Evolutionary conservation across 768 basidiomycete genomes (phyloP), one percentile per base, ranked within the genome.

Genomic region (Boletus rex-veris): DNA sequence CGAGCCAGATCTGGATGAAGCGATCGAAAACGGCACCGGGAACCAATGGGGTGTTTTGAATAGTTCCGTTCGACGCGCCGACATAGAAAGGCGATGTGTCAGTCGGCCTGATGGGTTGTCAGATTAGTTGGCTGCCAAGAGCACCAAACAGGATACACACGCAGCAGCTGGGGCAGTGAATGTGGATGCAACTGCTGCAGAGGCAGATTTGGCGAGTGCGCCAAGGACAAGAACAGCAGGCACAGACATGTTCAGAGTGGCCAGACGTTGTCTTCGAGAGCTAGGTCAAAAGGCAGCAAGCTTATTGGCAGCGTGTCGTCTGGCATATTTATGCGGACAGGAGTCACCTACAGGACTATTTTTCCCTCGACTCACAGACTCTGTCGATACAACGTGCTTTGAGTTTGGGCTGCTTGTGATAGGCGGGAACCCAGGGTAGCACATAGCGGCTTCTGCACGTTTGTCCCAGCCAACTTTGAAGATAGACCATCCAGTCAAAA

Each of bases 1-100:
- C 84, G 36, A 86, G 71, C 80, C 80, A 85, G 51, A 85, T 81
- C 58, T 77, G 64, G 54, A 77, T 74, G 69, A 82, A 74, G 6
- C 79, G 71, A 54, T 79, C 72, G 54, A 79, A 81, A 18, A 67
- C 69, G 47, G 70, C 67, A 36, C 80, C 80, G 1, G 68, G 39
- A 4, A 80, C 77, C 39, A 68, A 35, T 11, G 70, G 62, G 1
- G 62, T 18, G 58, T 75, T 75, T 28, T 69, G 53, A 41, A 82
- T 69, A 11, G 79, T 77, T 52, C 64, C 64, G 55, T 81, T 80
- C 48, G 65, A 71, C 24, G 60, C 37, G 14, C 78, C 78, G 21
- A 70, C 60, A 58, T 80, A 80, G 68, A 75, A 75, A 37, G 72
- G 2, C 19, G 62, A 71, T 14, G 55, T 49, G 36, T 58, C 62